These are phyloP conservation scores for Carex kokanica DNA, from an alignment of 176 grass and related monocot genomes.

Conservation along the genomic window DNA sequence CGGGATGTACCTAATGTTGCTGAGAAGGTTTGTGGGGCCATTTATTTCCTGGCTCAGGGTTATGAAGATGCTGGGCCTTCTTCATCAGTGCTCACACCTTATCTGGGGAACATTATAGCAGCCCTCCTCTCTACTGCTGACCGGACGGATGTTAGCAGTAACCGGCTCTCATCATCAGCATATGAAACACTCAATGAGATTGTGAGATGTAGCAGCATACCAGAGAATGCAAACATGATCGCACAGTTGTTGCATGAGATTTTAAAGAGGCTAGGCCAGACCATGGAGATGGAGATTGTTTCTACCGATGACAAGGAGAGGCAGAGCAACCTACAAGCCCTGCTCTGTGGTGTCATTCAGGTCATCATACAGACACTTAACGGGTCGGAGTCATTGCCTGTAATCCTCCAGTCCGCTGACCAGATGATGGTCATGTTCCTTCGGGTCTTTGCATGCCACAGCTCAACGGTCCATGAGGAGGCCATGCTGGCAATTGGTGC, in stretches of 20 bases:
- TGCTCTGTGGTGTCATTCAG: slow-evolving; percentile 55
- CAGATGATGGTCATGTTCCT: slow-evolving; percentile 57
- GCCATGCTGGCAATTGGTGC: slow-evolving; percentile 57
- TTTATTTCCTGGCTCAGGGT: slow-evolving; percentile 52
- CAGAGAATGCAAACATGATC: slow-evolving; percentile 42
- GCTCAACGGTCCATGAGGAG: slow-evolving; percentile 49
- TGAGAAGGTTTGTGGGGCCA: slow-evolving; percentile 54
- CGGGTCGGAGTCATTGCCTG: slow-evolving; percentile 30
- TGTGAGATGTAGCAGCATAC: slow-evolving; percentile 38
- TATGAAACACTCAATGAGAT: slow-evolving; percentile 62
- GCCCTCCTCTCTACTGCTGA: slow-evolving; percentile 52
- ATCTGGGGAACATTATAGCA: slow-evolving; percentile 41
- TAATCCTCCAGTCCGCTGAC: slow-evolving; percentile 45
- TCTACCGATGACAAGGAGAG: slow-evolving; percentile 49
- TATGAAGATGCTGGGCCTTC: slow-evolving; percentile 39
- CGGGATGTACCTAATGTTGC: slow-evolving; percentile 44
- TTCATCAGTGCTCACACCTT: slow-evolving; percentile 46
- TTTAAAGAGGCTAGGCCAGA: slow-evolving; percentile 47
- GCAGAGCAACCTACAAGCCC: slow-evolving; percentile 46
- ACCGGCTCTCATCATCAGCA: slow-evolving; percentile 33
- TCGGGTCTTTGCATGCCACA: slow-evolving; percentile 45
- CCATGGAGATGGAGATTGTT: slow-evolving; percentile 47
- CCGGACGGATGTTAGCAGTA: slow-evolving; percentile 35
- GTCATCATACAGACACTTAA: slow-evolving; percentile 55
- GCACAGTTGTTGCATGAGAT: slow-evolving; percentile 46